These are phyloP conservation scores for Actinomortierella ambigua DNA, from an alignment of 371 early-diverging fungal species.

Conservation along the genomic window DNA sequence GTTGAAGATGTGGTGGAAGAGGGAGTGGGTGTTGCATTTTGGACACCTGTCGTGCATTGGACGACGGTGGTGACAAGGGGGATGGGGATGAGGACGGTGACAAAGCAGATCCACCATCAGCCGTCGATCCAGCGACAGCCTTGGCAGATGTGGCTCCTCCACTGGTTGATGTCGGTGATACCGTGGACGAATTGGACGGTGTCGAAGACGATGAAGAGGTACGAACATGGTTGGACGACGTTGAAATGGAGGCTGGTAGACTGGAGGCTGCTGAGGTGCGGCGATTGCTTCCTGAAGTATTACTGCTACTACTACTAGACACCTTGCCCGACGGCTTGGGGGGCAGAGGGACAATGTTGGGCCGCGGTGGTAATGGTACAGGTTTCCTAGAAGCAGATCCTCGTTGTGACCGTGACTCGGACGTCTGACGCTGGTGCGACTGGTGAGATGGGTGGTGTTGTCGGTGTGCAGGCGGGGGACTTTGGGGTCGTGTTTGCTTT, in stretches of 20 bases:
- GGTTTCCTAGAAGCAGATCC: slow-evolving; percentile 19
- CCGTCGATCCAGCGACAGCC: neutral
- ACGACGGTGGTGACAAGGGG: neutral
- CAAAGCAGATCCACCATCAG: neutral
- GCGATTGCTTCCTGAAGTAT: neutral
- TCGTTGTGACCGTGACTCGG: slow-evolving; percentile 8
- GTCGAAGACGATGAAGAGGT: slow-evolving; percentile 6
- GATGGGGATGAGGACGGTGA: neutral
- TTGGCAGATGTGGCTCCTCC: slow-evolving; percentile 1
- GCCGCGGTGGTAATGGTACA: slow-evolving; percentile 29
- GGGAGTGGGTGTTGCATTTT: slow-evolving; percentile 21
- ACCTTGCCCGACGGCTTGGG: slow-evolving; percentile 27
- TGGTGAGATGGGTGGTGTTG: slow-evolving; percentile 7
- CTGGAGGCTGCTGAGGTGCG: too few species aligned
- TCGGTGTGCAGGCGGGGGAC: neutral
- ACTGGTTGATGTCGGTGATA: neutral
- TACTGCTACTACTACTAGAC: slow-evolving; percentile 3
- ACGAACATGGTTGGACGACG: slow-evolving; percentile 16
- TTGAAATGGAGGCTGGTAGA: too few species aligned
- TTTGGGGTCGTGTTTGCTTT: neutral
- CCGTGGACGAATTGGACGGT: too few species aligned
- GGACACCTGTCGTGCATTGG: neutral
- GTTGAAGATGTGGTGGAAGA: slow-evolving; percentile 21
- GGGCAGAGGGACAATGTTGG: slow-evolving; percentile 33
- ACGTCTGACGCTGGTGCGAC: slow-evolving; percentile 4